These are phyloP conservation scores for Chloranthus sessilifolius DNA, from an alignment of 164 flowering plant genomes.

Conservation along the genomic window DNA sequence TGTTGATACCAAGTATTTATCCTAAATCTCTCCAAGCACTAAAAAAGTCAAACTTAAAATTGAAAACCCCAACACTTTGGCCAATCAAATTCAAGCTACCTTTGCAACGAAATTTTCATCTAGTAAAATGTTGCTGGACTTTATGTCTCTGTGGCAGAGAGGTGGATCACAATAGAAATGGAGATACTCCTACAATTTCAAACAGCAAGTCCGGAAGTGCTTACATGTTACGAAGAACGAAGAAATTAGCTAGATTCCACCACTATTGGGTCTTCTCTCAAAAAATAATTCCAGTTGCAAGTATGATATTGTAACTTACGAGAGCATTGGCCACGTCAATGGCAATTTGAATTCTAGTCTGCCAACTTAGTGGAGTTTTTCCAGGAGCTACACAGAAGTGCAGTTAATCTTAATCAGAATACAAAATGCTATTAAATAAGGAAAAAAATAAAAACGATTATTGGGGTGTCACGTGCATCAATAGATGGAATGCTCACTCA, in stretches of 20 bases:
- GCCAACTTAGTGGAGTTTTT: constrained; percentile 76
- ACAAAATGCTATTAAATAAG: background rate
- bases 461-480: too few species aligned
- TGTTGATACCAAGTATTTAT: constrained; percentile 18
- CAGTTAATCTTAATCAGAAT: constrained; percentile 3
- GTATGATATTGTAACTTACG: constrained; percentile 37
- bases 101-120: constrained; percentile 87
- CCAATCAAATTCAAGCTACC: constrained; percentile 35
- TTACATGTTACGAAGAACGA: too few species aligned
- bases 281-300: too few species aligned
- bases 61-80: background rate
- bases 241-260: too few species aligned
- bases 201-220: too few species aligned
- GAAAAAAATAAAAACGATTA: background rate
- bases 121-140: constrained; percentile 92
- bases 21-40: too few species aligned
- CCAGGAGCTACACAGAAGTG: constrained; percentile 49
- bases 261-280: background rate
- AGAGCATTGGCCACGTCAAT: constrained; percentile 96
- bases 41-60: background rate
- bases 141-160: constrained; percentile 93
- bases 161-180: constrained; percentile 98
- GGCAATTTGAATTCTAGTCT: constrained; percentile 79
- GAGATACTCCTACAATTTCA: constrained; percentile 78
- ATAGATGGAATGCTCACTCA: too few species aligned